These are phyloP conservation scores for Phytophthora hibernalis DNA, from an alignment of 352 stramenopile genomes.

Conservation along the genomic window DNA sequence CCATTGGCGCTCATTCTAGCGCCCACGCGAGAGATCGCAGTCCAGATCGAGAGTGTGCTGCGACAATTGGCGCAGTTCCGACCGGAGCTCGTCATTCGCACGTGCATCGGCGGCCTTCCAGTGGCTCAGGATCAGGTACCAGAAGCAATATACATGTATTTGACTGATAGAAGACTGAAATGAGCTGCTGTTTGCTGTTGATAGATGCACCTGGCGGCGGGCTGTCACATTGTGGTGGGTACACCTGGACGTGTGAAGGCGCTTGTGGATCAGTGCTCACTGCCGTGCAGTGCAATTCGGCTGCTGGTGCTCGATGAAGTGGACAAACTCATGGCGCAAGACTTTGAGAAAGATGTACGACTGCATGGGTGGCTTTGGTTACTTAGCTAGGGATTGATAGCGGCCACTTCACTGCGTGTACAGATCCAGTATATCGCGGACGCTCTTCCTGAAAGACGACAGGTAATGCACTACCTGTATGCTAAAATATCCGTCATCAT, in stretches of 20 bases:
- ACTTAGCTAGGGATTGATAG: background rate
- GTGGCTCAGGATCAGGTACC: slow-evolving; percentile 67
- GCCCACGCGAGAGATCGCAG: slow-evolving; percentile 78
- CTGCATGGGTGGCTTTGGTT: background rate
- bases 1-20: slow-evolving; percentile 72
- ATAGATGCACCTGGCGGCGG: slow-evolving; percentile 46
- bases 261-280: slow-evolving; percentile 64
- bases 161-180: background rate
- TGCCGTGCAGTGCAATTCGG: slow-evolving; percentile 57
- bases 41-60: slow-evolving; percentile 79
- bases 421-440: slow-evolving; percentile 71
- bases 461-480: slow-evolving; percentile 40
- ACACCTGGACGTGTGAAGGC: slow-evolving; percentile 77
- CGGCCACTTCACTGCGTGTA: background rate
- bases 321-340: slow-evolving; percentile 75
- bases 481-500: background rate
- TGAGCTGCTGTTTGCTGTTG: background rate
- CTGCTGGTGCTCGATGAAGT: slow-evolving; percentile 84
- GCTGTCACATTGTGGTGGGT: slow-evolving; percentile 74
- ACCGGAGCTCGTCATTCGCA: slow-evolving; percentile 45
- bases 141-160: background rate
- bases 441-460: slow-evolving; percentile 61
- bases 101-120: slow-evolving; percentile 69
- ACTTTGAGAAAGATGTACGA: slow-evolving; percentile 73
- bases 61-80: slow-evolving; percentile 56